Evolutionary conservation across 2,329 filamentous ascomycete genomes (phyloP).

Genomic region (Hirsutella minnesotensis): DNA sequence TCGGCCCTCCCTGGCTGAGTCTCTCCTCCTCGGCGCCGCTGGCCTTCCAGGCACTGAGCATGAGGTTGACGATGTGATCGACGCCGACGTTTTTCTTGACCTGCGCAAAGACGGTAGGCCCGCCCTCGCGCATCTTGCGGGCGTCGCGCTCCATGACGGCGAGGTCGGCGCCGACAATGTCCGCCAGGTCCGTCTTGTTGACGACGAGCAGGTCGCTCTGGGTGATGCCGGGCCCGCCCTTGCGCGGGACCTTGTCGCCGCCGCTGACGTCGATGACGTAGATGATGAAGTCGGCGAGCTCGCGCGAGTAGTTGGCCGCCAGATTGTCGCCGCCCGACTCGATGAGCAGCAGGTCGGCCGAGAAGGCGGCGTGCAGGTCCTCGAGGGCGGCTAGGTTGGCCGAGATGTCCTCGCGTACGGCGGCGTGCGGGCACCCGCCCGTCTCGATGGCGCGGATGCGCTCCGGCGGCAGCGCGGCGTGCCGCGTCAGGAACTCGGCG

Average conservation of each 20-base stretch:
- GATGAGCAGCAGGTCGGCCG: constrained; percentile 76
- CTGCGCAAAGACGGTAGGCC: constrained; percentile 90
- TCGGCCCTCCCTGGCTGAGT: constrained; percentile 42
- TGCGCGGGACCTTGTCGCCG: constrained; percentile 91
- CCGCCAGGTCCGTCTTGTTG: constrained; percentile 93
- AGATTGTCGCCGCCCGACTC: constrained; percentile 95
- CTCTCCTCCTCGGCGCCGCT: constrained; percentile 63
- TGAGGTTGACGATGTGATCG: constrained; percentile 75
- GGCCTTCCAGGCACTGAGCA: constrained; percentile 84
- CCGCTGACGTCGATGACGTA: constrained; percentile 97
- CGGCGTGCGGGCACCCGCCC: constrained; percentile 91
- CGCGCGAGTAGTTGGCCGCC: constrained; percentile 89
- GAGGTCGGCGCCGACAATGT: constrained; percentile 81
- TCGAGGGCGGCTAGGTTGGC: constrained; percentile 89
- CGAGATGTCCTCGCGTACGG: constrained; percentile 92
- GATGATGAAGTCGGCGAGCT: constrained; percentile 94
- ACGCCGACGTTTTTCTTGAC: constrained; percentile 88
- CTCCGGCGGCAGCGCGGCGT: constrained; percentile 68
- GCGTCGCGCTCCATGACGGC: constrained; percentile 91
- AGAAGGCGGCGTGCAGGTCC: constrained; percentile 70
- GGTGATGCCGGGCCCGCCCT: constrained; percentile 93
- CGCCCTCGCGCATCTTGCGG: constrained; percentile 87
- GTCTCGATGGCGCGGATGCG: constrained; percentile 96
- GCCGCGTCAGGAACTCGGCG: constrained; percentile 86
- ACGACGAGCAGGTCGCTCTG: constrained; percentile 89